Base-by-base conservation (phyloP, 202 grass and related monocot species). In the Panicum hallii region DNA sequence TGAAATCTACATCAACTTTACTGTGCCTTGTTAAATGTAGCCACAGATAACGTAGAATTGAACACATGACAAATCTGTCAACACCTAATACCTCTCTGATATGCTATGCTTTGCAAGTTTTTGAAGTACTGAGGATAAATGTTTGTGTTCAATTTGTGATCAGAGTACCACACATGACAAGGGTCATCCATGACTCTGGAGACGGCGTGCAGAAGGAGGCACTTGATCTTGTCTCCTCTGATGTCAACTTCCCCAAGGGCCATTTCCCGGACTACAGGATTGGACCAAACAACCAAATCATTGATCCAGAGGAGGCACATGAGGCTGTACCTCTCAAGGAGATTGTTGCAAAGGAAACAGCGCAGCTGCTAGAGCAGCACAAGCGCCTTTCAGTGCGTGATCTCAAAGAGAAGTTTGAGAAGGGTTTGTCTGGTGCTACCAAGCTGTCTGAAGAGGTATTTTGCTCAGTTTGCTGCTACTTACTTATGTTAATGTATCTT, bases 321-420 rank as follows among this genome's bases (percentile, higher is more conserved):
- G 91, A 95, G 50, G 67, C 70, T 66, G 82, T 91, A 52, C 91
- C 91, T 79, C 85, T 98, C 13, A 93, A 90, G 83, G 95, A 98
- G 71, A 89, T 98, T 84, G 93, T 98, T 83, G 95, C 89, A 2
- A 98, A 89, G 74, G 95, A 98, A 88, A 98, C 95, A 19, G 76
- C 86, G 0, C 93, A 95, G 77, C 74, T 98, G 78, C 87, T 98
- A 72, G 89, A 98, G 83, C 93, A 95, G 79, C 90, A 74, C 34
- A 92, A 70, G 78, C 85, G 93, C 48, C 93, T 98, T n/a, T 98
- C 95, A 52, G 95, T 98, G 71, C 89, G 95, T 40, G 95, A 98
- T 75, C 93, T 98, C 10, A 93, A 91, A 46, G 93, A 98, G 81
- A 98, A 95, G 80, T 98, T 98, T 75, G 95, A 98, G 79, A 92